A percentile compares a stretch with the other conserved stretches of the same genome.
Conservation (phyloP, 495 filamentous ascomycete genomes). For the Lophiostoma macrostomum region DNA sequence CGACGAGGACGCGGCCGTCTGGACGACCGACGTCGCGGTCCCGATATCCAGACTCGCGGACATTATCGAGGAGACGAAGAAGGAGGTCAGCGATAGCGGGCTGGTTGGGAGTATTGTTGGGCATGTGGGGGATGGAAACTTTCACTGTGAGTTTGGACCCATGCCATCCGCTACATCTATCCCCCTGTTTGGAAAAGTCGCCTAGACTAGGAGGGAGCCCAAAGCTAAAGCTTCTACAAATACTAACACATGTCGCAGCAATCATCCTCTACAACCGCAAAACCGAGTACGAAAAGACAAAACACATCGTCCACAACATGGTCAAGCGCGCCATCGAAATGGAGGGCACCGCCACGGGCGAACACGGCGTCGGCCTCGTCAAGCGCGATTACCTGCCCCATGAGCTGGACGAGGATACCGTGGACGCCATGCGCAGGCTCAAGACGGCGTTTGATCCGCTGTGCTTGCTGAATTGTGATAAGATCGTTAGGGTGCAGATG, state of each 20-base stretch:
- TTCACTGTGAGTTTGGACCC: constrained; percentile 62
- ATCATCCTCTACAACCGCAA: constrained; percentile 70
- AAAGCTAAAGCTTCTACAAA: too few species aligned
- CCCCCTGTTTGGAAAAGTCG: neutral
- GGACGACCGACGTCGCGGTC: constrained; percentile 83
- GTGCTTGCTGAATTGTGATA: constrained; percentile 77
- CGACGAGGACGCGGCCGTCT: constrained; percentile 61
- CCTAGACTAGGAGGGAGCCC: neutral
- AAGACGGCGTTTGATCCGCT: constrained; percentile 75
- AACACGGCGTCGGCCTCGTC: constrained; percentile 77
- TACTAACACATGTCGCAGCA: constrained; percentile 43
- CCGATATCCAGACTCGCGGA: constrained; percentile 69
- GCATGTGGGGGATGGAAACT: constrained; percentile 82
- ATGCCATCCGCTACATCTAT: neutral
- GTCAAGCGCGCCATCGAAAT: constrained; percentile 78
- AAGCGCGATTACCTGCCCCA: constrained; percentile 77
- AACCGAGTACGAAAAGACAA: constrained; percentile 57
- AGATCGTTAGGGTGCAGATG: constrained; percentile 58
- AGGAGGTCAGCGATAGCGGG: constrained; percentile 63
- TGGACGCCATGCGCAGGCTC: constrained; percentile 76
- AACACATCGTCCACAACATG: constrained; percentile 76
- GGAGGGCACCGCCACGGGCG: constrained; percentile 80
- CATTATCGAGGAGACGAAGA: constrained; percentile 77
- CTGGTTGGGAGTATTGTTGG: constrained; percentile 72
- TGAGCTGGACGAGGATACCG: constrained; percentile 67